Evolutionary conservation across 106 monocot genomes (phyloP).

Genomic region (Allium fistulosum): DNA sequence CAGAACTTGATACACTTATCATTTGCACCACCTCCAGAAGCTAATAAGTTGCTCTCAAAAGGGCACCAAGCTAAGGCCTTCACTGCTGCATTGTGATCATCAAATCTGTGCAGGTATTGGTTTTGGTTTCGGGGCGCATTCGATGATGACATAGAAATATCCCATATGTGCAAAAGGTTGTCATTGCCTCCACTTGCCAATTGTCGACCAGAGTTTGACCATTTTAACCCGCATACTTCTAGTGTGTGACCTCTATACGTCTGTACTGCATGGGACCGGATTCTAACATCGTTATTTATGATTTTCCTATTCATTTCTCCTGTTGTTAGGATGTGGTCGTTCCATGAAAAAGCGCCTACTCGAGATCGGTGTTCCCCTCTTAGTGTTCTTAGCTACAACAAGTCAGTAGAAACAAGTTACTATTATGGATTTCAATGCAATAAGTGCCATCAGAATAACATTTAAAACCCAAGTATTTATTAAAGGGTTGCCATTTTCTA

Average conservation of each 20-base stretch:
- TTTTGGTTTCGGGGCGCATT: slow-evolving; percentile 11
- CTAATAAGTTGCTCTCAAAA: slow-evolving; percentile 50
- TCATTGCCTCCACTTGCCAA: slow-evolving; percentile 51
- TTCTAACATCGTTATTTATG: slow-evolving; percentile 53
- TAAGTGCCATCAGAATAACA: too few species aligned
- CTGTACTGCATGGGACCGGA: slow-evolving; percentile 23
- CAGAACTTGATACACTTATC: slow-evolving; percentile 63
- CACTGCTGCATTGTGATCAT: slow-evolving; percentile 43
- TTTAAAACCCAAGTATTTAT: too few species aligned
- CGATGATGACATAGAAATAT: neutral
- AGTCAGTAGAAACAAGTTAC: slow-evolving; percentile 31
- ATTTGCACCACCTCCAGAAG: slow-evolving; percentile 38
- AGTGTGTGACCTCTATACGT: slow-evolving; percentile 34
- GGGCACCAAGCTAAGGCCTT: slow-evolving; percentile 71
- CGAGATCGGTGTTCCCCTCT: too few species aligned
- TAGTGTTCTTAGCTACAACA: slow-evolving; percentile 30
- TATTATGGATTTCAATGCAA: slow-evolving; percentile 23
- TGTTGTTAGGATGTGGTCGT: slow-evolving; percentile 33
- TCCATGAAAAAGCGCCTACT: too few species aligned
- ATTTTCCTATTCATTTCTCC: slow-evolving; percentile 51
- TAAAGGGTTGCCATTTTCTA: neutral
- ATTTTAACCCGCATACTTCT: slow-evolving; percentile 9
- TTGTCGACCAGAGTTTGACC: slow-evolving; percentile 24
- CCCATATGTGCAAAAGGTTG: slow-evolving; percentile 57
- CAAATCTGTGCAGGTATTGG: slow-evolving; percentile 32